These are phyloP conservation scores for Aspergillus calidoustus DNA, from an alignment of 2,329 filamentous ascomycete genomes.

Conservation along the genomic window DNA sequence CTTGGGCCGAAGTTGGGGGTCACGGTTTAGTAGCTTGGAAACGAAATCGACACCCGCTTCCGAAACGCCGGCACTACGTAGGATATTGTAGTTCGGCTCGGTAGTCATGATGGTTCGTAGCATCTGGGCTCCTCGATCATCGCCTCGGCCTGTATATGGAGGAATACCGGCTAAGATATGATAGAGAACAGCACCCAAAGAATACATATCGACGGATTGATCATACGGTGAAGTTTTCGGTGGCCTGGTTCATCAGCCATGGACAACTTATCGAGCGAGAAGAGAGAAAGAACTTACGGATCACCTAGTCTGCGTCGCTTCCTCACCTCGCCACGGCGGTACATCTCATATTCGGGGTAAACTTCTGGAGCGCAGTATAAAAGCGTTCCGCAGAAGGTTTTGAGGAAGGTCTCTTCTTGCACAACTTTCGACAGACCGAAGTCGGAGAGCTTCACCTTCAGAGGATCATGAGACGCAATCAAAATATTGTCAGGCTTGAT, in stretches of 20 bases:
- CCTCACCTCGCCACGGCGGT: conserved; percentile 63
- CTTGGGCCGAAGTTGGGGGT: conserved; percentile 76
- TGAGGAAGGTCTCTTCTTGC: conserved; percentile 87
- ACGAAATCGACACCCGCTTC: conserved; percentile 74
- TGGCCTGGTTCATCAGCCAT: conserved; percentile 42
- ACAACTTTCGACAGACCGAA: conserved; percentile 97
- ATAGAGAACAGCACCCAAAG: conserved; percentile 88
- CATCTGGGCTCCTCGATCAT: conserved; percentile 77
- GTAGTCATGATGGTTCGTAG: conserved; percentile 81
- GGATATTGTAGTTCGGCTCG: conserved; percentile 67
- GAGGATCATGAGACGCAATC: conserved; percentile 71
- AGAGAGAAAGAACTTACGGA: conserved; percentile 39
- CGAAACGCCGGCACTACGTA: conserved; percentile 65
- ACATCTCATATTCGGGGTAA: conserved; percentile 79
- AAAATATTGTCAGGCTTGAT: conserved; percentile 99
- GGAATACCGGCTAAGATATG: conserved; percentile 78
- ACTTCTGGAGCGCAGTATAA: conserved; percentile 97
- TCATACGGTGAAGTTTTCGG: conserved; percentile 71
- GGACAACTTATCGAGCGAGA: neutral
- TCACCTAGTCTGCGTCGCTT: conserved; percentile 63
- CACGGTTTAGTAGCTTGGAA: conserved; percentile 76
- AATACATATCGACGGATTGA: conserved; percentile 95
- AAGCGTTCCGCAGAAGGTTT: conserved; percentile 94
- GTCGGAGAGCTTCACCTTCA: conserved; percentile 89
- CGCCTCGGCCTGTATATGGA: conserved; percentile 78